A percentile compares a stretch with the other conserved stretches of the same genome.
These are phyloP conservation scores for Saccharomycopsis sp. DNA, from an alignment of 805 yeast genomes.

Conservation along the genomic window DNA sequence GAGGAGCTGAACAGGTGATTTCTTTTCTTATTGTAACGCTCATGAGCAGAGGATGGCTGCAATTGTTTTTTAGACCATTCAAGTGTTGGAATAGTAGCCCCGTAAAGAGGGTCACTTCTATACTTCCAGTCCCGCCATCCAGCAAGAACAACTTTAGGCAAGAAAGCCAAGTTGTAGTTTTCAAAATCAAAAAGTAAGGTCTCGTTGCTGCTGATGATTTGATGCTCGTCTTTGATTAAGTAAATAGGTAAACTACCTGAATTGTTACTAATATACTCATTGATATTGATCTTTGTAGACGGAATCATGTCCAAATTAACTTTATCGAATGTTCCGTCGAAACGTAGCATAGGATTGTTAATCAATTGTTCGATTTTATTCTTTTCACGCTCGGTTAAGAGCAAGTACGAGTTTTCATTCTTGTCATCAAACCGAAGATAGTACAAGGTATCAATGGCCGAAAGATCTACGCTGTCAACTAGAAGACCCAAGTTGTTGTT, in stretches of 20 bases:
- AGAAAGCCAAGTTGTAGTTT: conserved; percentile 7
- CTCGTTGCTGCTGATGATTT: neutral
- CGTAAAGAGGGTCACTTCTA: conserved; percentile 63
- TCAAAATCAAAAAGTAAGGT: conserved; percentile 2
- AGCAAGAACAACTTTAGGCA: conserved; percentile 41
- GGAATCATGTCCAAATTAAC: conserved; percentile 11
- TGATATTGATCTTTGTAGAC: conserved; percentile 6
- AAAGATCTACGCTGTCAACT: conserved; percentile 55
- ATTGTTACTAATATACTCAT: conserved; percentile 7
- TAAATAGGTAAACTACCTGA: conserved; percentile 11
- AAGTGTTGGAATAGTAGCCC: conserved; percentile 28
- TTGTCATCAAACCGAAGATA: conserved; percentile 7
- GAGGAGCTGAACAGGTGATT: conserved; percentile 3
- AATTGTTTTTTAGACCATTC: conserved; percentile 24
- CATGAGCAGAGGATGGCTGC: neutral
- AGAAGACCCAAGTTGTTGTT: conserved; percentile 48
- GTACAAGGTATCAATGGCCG: conserved; percentile 31
- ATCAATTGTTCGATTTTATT: conserved; percentile 19
- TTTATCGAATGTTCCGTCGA: conserved; percentile 17
- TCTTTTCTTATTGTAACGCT: neutral
- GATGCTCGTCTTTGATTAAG: conserved; percentile 11
- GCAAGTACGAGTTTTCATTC: conserved; percentile 8
- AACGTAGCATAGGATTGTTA: conserved; percentile 2
- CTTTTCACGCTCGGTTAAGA: conserved; percentile 16
- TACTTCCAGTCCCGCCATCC: conserved; percentile 93